Evolutionary conservation across 176 grass and related monocot species (phyloP), one percentile per base, ranked within the genome.

Genomic region (Triticum urartu): DNA sequence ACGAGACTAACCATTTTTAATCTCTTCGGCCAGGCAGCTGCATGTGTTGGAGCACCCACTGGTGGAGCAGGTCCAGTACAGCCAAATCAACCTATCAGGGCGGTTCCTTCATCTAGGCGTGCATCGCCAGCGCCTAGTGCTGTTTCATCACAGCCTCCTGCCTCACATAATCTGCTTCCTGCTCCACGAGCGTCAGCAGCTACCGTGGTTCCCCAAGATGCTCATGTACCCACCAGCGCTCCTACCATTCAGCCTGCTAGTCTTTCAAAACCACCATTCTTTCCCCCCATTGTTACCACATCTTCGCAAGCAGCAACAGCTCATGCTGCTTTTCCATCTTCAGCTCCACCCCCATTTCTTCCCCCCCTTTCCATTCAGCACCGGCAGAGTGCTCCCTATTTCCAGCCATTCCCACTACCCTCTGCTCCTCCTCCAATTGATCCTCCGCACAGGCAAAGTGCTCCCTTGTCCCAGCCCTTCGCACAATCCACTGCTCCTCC

Each of bases 401-500:
- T 52, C 54, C 87, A 85, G 14, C 78, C 88, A 24, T 90, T 94
- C 62, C 60, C 90, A 72, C 82, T 87, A 67, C 83, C 90, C 78
- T 28, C 72, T 82, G 81, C 78, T 11, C 62, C 77, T 88, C 85
- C 79, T 86, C 79, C 86, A 25, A 32, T 88, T 79, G 68, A 68
- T 17, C 65, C 52, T 56, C 88, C 78, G 59, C 90, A 81, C 30
- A 79, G 43, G 13, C 84, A 85, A 65, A 82, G 70, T 86, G 40
- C 86, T 78, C 83, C 85, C 10, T 85, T 92, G 86, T 58, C 40
- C 54, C 87, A 85, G 14, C 78, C 88, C 30, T 90, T 94, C 73
- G 39, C 90, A 72, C 82, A 85, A 67, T 83, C 87, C 78, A 35
- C 66, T 82, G 81, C 78, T 11, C 62, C 77, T 58, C 17, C 54